phyloP scores from a whole-genome alignment of 768 basidiomycete genomes.

The Calvatia gigantea region DNA sequence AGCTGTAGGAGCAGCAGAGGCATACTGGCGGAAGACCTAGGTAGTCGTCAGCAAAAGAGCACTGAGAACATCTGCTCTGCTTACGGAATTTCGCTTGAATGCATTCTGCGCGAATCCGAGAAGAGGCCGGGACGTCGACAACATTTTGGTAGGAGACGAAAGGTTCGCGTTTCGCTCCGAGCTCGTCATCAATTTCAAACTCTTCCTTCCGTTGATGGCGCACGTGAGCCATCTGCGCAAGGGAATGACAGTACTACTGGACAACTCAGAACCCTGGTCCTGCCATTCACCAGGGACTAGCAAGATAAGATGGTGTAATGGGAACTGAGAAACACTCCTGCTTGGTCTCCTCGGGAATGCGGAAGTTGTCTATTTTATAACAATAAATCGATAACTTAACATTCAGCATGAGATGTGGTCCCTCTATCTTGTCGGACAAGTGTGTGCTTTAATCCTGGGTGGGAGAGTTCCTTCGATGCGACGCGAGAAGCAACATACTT shows the following conservation, averaged over 20 bases:
- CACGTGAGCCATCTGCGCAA: slow-evolving; percentile 9
- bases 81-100: slow-evolving; percentile 45
- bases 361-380: no score
- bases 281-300: not conserved
- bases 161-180: slow-evolving; percentile 12
- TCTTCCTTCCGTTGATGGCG: slow-evolving; percentile 10
- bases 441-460: no score
- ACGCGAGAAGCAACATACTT: no score
- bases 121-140: slow-evolving; percentile 61
- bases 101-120: slow-evolving; percentile 53
- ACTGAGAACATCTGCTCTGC: slow-evolving; percentile 16
- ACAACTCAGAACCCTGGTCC: no score
- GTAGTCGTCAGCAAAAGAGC: slow-evolving; percentile 8
- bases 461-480: no score
- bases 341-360: no score
- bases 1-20: slow-evolving; percentile 80
- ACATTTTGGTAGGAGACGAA: slow-evolving; percentile 30
- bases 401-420: no score
- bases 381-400: no score
- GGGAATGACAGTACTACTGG: slow-evolving; percentile 4
- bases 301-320: slow-evolving; percentile 14
- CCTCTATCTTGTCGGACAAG: no score
- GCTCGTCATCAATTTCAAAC: slow-evolving; percentile 3
- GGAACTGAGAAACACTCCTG: no score
- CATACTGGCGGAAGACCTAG: slow-evolving; percentile 60